phyloP scores from a whole-genome alignment of 228 moss, liverwort and hornwort species.

The Sphagnum magellanicum region DNA sequence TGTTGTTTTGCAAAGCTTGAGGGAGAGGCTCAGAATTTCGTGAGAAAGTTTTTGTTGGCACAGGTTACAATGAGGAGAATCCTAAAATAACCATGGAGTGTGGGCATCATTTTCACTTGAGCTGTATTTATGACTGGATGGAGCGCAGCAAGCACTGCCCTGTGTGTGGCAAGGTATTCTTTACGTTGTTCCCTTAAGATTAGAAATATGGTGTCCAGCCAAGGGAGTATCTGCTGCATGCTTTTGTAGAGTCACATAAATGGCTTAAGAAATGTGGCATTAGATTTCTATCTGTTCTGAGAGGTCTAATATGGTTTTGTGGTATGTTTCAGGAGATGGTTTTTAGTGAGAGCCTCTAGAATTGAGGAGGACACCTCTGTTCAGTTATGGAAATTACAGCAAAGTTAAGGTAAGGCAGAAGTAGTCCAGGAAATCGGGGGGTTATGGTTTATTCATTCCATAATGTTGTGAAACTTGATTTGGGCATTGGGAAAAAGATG shows the following conservation, averaged over 20 bases:
- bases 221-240: too few relatives aligned
- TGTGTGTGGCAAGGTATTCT: slow-evolving; percentile 77
- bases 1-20: too few relatives aligned
- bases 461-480: background rate
- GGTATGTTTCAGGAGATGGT: slow-evolving; percentile 44
- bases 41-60: too few relatives aligned
- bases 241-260: background rate
- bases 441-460: background rate
- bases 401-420: background rate
- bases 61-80: slow-evolving; percentile 88
- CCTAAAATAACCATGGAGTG: slow-evolving; percentile 84
- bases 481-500: background rate
- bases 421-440: background rate
- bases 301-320: background rate
- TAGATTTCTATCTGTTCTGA: background rate
- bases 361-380: background rate
- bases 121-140: slow-evolving; percentile 97
- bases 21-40: too few relatives aligned
- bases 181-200: too few relatives aligned
- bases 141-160: slow-evolving; percentile 97
- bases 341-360: slow-evolving; percentile 42
- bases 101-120: slow-evolving; percentile 83
- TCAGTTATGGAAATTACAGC: background rate
- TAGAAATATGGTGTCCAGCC: too few relatives aligned
- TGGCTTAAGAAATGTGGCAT: background rate